Base-by-base conservation (phyloP, 1,284 basidiomycete genomes). In the Tremellales sp. region DNA sequence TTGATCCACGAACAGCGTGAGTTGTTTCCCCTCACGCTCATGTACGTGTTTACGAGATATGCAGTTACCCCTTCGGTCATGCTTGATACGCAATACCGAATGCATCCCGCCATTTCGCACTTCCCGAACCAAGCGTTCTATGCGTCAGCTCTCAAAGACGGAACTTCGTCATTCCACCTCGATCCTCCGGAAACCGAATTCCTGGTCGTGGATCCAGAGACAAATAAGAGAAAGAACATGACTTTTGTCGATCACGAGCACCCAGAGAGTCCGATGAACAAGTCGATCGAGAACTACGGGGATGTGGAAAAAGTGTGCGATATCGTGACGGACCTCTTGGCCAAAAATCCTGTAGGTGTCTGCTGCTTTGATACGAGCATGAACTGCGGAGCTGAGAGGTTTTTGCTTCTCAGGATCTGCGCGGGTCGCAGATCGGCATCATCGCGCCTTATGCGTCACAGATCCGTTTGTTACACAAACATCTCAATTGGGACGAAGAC, bases 71-170 rank as follows among this genome's bases (percentile, higher is more conserved):
- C 89, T 4, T 84, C 84, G 3, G 80, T 88, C 56, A 92, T 94
- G 86, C 81, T 97, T 50, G 84, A 94, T 63, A 80, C 83, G 21
- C 92, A 97, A 70, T 94, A 95, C 65, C 84, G 92, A 35, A 95
- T 97, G 93, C 90, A 94, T 63, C 93, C 92, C 4, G 75, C 75
- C 31, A 89, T 97, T 54, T 87, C 90, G 3, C 77, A 78, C 18
- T 97, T 95, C 72, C 87, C 92, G 8, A 85, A 86, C 39, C 67
- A 75, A 37, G 83, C 87, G 47, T 97, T 95, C 68, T 97, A 97
- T 74, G 75, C 82, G 44, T 74, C 76, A 31, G 75, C 77, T 3
- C 67, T 94, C 44, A 76, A 76, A 40, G 83, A 93, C 65, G 90
- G 88, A 8, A 85, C 86, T 0, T 67, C 79, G 0, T 71, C 71